A percentile compares a stretch with the other conserved stretches of the same genome.
phyloP scores from a whole-genome alignment of 1,139 yeast species.

The Lipomyces yarrowii region DNA sequence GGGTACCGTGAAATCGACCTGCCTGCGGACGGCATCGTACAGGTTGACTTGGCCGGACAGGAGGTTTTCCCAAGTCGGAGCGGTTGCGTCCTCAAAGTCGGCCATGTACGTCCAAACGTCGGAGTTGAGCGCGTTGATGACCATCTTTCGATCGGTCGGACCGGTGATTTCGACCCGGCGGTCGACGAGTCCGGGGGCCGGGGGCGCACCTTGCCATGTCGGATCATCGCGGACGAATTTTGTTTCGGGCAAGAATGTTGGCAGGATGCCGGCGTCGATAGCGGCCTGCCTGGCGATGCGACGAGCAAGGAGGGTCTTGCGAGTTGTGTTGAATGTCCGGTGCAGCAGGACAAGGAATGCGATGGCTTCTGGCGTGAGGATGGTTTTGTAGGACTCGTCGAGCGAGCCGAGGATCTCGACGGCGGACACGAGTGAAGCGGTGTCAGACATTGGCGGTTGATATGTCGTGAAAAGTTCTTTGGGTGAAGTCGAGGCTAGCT shows the following conservation, averaged over 20 bases:
- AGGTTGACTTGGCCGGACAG: constrained; percentile 89
- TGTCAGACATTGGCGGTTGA: constrained; percentile 6
- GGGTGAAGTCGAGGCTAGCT: no score
- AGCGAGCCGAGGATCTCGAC: constrained; percentile 30
- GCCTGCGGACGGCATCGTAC: constrained; percentile 64
- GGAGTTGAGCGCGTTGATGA: constrained; percentile 69
- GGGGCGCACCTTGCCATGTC: constrained; percentile 77
- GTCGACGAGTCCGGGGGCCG: constrained; percentile 76
- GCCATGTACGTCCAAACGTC: constrained; percentile 74
- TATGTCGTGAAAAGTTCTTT: not conserved
- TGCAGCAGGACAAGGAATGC: constrained; percentile 75
- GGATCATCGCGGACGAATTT: constrained; percentile 68
- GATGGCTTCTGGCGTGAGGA: constrained; percentile 68
- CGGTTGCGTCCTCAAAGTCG: constrained; percentile 69
- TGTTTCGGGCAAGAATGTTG: constrained; percentile 76
- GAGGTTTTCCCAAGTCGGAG: constrained; percentile 93
- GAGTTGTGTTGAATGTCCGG: constrained; percentile 64
- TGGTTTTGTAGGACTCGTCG: constrained; percentile 38
- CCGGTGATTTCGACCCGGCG: constrained; percentile 84
- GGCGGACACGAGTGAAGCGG: constrained; percentile 18
- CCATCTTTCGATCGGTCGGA: constrained; percentile 78
- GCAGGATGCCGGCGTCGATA: constrained; percentile 69
- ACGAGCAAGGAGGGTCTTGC: constrained; percentile 61
- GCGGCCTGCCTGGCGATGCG: constrained; percentile 61
- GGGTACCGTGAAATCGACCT: constrained; percentile 57